A percentile compares a stretch with the other conserved stretches of the same genome.
Evolutionary conservation across 768 basidiomycete genomes (phyloP).

Genomic region (Agrocybe praecox): DNA sequence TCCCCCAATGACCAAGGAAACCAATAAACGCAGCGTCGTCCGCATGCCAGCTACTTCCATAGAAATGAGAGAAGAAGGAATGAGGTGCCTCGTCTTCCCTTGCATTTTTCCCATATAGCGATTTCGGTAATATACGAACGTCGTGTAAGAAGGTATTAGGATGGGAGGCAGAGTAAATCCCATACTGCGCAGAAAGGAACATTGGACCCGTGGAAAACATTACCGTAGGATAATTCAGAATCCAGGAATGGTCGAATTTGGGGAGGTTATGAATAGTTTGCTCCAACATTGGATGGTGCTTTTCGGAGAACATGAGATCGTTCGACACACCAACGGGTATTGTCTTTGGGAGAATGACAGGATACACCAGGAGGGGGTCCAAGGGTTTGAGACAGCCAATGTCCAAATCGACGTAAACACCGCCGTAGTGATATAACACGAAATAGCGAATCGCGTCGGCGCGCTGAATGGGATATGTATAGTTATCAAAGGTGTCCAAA

Average conservation of each 20-base stretch:
- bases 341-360: slow-evolving; percentile 91
- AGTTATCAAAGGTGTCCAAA: slow-evolving; percentile 90
- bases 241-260: slow-evolving; percentile 91
- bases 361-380: slow-evolving; percentile 83
- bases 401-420: slow-evolving; percentile 95
- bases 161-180: slow-evolving; percentile 76
- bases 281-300: slow-evolving; percentile 84
- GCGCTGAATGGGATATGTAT: slow-evolving; percentile 90
- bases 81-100: slow-evolving; percentile 80
- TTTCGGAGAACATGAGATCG: slow-evolving; percentile 93
- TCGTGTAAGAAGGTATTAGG: slow-evolving; percentile 66
- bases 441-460: slow-evolving; percentile 99
- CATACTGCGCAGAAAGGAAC: slow-evolving; percentile 96
- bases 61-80: slow-evolving; percentile 96
- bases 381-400: slow-evolving; percentile 88
- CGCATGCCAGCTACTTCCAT: slow-evolving; percentile 98
- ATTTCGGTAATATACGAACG: slow-evolving; percentile 91
- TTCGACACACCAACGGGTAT: slow-evolving; percentile 98
- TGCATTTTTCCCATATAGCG: slow-evolving; percentile 97
- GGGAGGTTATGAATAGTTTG: slow-evolving; percentile 92
- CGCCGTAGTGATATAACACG: slow-evolving; percentile 93
- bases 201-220: slow-evolving; percentile 99
- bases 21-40: slow-evolving; percentile 98
- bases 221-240: slow-evolving; percentile 98
- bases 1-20: slow-evolving; percentile 90